Evolutionary conservation across 2,329 filamentous ascomycete genomes (phyloP).

Genomic region (Aspergillus sp.): DNA sequence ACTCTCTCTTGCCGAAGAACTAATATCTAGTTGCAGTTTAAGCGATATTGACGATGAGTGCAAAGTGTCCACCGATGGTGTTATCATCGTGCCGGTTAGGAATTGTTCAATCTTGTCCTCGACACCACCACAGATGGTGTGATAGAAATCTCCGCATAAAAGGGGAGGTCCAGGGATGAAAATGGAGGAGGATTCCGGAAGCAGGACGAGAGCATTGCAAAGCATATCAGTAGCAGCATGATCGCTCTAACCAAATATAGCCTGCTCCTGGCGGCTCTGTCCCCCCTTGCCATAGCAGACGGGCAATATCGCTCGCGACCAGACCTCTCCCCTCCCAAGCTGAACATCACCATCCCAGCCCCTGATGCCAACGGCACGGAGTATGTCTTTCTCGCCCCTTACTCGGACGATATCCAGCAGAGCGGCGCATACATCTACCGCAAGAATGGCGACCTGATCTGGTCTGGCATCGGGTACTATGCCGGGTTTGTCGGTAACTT

Average conservation of each 20-base stretch:
- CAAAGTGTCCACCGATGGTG: not conserved
- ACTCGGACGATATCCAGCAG: constrained; percentile 47
- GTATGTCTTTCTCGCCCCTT: constrained; percentile 44
- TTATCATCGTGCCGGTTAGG: not conserved
- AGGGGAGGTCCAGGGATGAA: too few species aligned
- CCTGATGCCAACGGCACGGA: constrained; percentile 36
- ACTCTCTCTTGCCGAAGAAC: not conserved
- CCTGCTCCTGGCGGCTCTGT: constrained; percentile 21
- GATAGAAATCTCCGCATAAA: not conserved
- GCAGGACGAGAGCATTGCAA: too few species aligned
- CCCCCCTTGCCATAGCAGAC: constrained; percentile 26
- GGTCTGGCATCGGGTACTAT: constrained; percentile 58
- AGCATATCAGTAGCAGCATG: not conserved
- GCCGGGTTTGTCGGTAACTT: constrained; percentile 58
- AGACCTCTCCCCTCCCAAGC: constrained; percentile 49
- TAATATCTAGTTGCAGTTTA: not conserved
- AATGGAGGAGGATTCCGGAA: too few species aligned
- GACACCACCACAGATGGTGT: not conserved
- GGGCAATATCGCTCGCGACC: constrained; percentile 53
- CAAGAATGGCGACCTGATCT: constrained; percentile 57
- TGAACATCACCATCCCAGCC: constrained; percentile 44
- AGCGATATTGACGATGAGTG: not conserved
- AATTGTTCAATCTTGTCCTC: too few species aligned
- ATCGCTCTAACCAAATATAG: not conserved
- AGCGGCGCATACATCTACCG: constrained; percentile 59